A percentile compares a stretch with the other conserved stretches of the same genome.
These are phyloP conservation scores for Aspergillus ochraceoroseus DNA, from an alignment of 2,329 filamentous ascomycete genomes.

Conservation along the genomic window DNA sequence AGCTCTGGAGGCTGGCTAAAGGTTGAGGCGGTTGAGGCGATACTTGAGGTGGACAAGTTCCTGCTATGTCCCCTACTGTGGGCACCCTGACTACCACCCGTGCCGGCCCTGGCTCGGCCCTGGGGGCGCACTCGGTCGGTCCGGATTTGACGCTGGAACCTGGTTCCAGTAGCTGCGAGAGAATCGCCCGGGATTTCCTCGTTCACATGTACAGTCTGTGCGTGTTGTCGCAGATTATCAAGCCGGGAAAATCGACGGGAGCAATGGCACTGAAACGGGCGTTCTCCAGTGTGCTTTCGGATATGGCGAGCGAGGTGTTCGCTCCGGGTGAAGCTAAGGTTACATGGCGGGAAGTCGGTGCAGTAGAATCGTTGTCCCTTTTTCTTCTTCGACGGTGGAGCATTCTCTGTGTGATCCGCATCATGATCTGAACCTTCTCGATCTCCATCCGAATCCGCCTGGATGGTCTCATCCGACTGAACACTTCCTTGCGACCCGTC, in stretches of 20 bases:
- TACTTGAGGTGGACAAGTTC: slow-evolving; percentile 84
- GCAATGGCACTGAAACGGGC: slow-evolving; percentile 95
- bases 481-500: slow-evolving; percentile 47
- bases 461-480: slow-evolving; percentile 61
- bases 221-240: slow-evolving; percentile 93
- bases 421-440: slow-evolving; percentile 60
- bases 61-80: slow-evolving; percentile 72
- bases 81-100: slow-evolving; percentile 65
- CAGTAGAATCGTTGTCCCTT: slow-evolving; percentile 96
- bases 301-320: slow-evolving; percentile 95
- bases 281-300: slow-evolving; percentile 95
- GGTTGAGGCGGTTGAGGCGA: slow-evolving; percentile 67
- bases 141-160: slow-evolving; percentile 86
- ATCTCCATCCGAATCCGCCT: slow-evolving; percentile 70
- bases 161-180: slow-evolving; percentile 82
- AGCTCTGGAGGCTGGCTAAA: slow-evolving; percentile 60
- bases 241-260: slow-evolving; percentile 86
- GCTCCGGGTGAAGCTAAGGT: slow-evolving; percentile 88
- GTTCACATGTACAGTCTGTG: slow-evolving; percentile 94
- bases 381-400: slow-evolving; percentile 82
- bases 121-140: slow-evolving; percentile 77
- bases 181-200: slow-evolving; percentile 95
- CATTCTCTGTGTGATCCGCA: slow-evolving; percentile 58
- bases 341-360: slow-evolving; percentile 89
- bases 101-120: slow-evolving; percentile 70